Evolutionary conservation across 208 protist species (phyloP), one percentile per base, ranked within the genome.

Genomic region (Leishmania tropica): DNA sequence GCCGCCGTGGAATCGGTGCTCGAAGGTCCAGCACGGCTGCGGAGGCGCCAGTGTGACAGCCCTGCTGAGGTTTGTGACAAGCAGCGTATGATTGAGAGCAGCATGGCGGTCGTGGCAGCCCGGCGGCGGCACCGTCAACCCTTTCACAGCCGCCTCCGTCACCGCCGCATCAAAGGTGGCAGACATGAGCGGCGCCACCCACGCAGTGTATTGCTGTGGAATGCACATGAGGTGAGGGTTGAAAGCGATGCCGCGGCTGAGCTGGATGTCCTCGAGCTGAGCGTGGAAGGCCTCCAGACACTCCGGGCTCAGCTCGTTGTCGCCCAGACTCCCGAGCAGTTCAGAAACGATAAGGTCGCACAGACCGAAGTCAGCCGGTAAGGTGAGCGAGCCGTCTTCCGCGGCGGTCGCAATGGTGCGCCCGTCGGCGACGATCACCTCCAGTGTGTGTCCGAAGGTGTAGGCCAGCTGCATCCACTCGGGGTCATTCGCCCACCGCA

Each of bases 241-340:
- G 74, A 51, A 51, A 6, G 70, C 56, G 24, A 96, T 85, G 24
- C 90, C 90, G 21, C 76, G 60, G 13, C 58, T 40, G 51, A 35
- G 45, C 82, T 95, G 92, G 42, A 93, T 58, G 47, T 58, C 40
- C 87, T 31, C 89, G 93, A 97, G 88, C 83, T 93, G 83, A 28
- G 74, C 81, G 56, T 89, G 80, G 81, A 96, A 96, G 37, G 91
- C 98, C 83, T 99, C 99, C 19, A 99, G 85, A 85, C 99, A 99
- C 95, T 99, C 99, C 19, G 99, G 99, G 79, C 98, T 99, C 15
- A 99, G 94, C 88, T 99, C 99, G 84, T 99, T 99, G 90, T 99
- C 99, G 42, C 99, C 99, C 67, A 99, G 99, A 31, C 98, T 99
- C 73, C 99, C 99, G 5, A 99, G 93, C 75, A 99, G 93, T 92